Evolutionary conservation across 768 basidiomycete species (phyloP).

Genomic region (Mycena leptocephala): DNA sequence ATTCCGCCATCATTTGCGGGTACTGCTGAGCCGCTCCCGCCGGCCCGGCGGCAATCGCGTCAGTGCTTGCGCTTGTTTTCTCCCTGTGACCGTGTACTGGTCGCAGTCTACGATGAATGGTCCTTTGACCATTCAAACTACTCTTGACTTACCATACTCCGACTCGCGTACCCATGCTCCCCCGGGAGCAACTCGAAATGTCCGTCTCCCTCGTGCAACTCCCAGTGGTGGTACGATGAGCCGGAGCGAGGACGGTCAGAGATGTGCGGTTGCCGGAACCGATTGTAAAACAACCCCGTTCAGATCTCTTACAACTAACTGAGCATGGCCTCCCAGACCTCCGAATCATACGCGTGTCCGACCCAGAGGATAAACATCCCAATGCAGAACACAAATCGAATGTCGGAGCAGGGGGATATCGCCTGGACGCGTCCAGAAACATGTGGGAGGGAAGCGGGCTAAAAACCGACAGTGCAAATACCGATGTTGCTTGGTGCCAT

Average conservation of each 20-base stretch:
- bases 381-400: slow-evolving; percentile 66
- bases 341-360: slow-evolving; percentile 72
- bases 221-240: slow-evolving; percentile 77
- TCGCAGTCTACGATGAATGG: not conserved
- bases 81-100: not conserved
- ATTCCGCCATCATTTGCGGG: too few species aligned
- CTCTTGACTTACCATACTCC: slow-evolving; percentile 46
- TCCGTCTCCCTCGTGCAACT: slow-evolving; percentile 74
- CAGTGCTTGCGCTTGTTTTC: not conserved
- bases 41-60: not conserved
- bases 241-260: slow-evolving; percentile 74
- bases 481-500: slow-evolving; percentile 87
- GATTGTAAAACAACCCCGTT: slow-evolving; percentile 69
- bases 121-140: slow-evolving; percentile 29
- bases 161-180: slow-evolving; percentile 60
- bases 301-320: not conserved
- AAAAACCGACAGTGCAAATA: slow-evolving; percentile 85
- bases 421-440: slow-evolving; percentile 83
- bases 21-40: too few species aligned
- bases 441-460: slow-evolving; percentile 86
- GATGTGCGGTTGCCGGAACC: slow-evolving; percentile 85
- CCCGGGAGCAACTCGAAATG: slow-evolving; percentile 65
- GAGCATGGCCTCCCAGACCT: slow-evolving; percentile 61
- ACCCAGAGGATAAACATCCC: slow-evolving; percentile 55
- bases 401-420: slow-evolving; percentile 73